These are phyloP conservation scores for Ceratonia siliqua DNA, from an alignment of 306 rosid genomes.

Conservation along the genomic window DNA sequence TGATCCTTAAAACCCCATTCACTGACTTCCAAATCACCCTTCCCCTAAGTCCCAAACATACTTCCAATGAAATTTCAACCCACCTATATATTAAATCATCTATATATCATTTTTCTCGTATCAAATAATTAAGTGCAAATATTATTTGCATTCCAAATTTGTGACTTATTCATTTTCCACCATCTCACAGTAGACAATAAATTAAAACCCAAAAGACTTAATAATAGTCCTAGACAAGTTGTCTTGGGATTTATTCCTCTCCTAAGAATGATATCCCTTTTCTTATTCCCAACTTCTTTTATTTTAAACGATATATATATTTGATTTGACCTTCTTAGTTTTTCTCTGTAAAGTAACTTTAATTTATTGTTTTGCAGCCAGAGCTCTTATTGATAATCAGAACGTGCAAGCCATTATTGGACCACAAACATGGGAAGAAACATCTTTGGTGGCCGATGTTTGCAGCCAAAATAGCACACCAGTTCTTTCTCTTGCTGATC, in stretches of 20 bases:
- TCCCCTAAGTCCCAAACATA: too few species aligned
- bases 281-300: neutral
- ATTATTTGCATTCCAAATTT: too few species aligned
- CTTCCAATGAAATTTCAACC: too few species aligned
- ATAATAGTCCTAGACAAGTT: neutral
- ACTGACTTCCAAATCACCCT: too few species aligned
- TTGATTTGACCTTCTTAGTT: neutral
- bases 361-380: slow-evolving; percentile 40
- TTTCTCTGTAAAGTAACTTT: neutral
- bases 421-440: slow-evolving; percentile 55
- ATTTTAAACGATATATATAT: too few species aligned
- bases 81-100: too few species aligned
- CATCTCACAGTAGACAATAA: too few species aligned
- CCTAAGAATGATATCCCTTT: neutral
- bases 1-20: too few species aligned
- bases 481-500: slow-evolving; percentile 43
- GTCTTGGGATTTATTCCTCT: neutral
- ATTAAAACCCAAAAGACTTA: neutral
- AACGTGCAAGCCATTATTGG: slow-evolving; percentile 49
- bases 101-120: too few species aligned
- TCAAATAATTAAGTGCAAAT: too few species aligned
- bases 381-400: slow-evolving; percentile 34
- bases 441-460: slow-evolving; percentile 41
- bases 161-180: too few species aligned
- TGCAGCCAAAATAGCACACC: slow-evolving; percentile 38